These are phyloP conservation scores for Alternaria sp. DNA, from an alignment of 2,329 filamentous ascomycete species.

Conservation along the genomic window DNA sequence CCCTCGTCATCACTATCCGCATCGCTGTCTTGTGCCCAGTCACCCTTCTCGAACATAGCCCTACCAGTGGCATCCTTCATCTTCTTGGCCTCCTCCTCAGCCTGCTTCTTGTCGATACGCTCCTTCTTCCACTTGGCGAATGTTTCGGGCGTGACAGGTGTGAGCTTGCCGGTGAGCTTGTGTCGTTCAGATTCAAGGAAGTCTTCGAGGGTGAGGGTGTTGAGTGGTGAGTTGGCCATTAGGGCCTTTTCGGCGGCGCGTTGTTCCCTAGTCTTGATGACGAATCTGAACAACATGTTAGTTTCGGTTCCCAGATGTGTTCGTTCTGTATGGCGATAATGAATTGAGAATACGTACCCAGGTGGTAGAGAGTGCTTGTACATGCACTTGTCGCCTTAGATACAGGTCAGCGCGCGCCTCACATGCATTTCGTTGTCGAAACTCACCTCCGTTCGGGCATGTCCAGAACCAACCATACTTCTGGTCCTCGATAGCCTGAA, in stretches of 20 bases:
- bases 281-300: slow-evolving; percentile 66
- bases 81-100: slow-evolving; percentile 86
- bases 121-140: slow-evolving; percentile 99
- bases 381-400: slow-evolving; percentile 88
- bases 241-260: slow-evolving; percentile 93
- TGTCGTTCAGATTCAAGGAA: slow-evolving; percentile 96
- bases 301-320: not conserved
- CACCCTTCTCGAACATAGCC: slow-evolving; percentile 94
- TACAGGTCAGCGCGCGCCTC: not conserved
- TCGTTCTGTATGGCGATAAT: not conserved
- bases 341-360: slow-evolving; percentile 67
- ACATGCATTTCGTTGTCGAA: not conserved
- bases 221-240: slow-evolving; percentile 92
- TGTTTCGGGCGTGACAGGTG: slow-evolving; percentile 88
- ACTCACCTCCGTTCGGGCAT: slow-evolving; percentile 81
- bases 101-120: slow-evolving; percentile 91
- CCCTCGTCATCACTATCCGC: slow-evolving; percentile 60
- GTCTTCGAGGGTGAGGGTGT: slow-evolving; percentile 94
- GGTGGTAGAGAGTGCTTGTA: slow-evolving; percentile 95
- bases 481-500: slow-evolving; percentile 94
- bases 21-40: slow-evolving; percentile 77
- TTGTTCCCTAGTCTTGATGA: slow-evolving; percentile 98
- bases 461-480: slow-evolving; percentile 99
- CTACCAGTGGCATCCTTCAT: slow-evolving; percentile 96
- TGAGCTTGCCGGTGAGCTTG: slow-evolving; percentile 89